These are phyloP conservation scores for Hygrophorus pudorinus DNA, from an alignment of 768 basidiomycete genomes.

Conservation along the genomic window DNA sequence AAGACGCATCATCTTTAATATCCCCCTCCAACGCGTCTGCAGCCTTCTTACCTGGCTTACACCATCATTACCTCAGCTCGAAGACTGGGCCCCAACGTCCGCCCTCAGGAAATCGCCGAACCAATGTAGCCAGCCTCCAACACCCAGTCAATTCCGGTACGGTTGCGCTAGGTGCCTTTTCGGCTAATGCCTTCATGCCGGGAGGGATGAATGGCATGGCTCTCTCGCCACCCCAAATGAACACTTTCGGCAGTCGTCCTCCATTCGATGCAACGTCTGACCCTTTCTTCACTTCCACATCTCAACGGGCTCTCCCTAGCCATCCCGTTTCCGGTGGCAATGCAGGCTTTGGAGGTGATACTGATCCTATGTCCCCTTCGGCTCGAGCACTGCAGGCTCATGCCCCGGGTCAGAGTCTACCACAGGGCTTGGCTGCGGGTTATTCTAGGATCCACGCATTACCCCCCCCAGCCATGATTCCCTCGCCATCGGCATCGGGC, in stretches of 20 bases:
- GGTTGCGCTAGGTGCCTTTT: not conserved
- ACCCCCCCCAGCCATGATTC: conserved; percentile 29
- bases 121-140: not conserved
- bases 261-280: not conserved
- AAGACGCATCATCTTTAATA: conserved; percentile 12
- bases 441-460: conserved; percentile 82
- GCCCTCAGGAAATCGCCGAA: conserved; percentile 1
- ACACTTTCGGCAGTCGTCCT: conserved; percentile 1
- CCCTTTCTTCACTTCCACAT: not conserved
- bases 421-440: conserved; percentile 87
- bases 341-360: conserved; percentile 5
- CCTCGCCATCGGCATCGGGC: conserved; percentile 22
- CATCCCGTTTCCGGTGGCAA: conserved; percentile 3
- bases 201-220: not conserved
- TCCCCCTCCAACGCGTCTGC: conserved; percentile 71
- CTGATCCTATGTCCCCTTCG: conserved; percentile 39
- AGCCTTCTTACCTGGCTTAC: conserved; percentile 69
- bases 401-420: conserved; percentile 84
- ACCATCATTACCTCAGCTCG: conserved; percentile 50
- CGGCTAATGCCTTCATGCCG: conserved; percentile 1
- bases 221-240: not conserved
- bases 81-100: conserved; percentile 20
- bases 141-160: conserved; percentile 1
- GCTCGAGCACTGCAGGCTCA: conserved; percentile 77
- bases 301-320: not conserved